Conservation (phyloP, 805 yeast genomes). For the Lipomyces mesembrius region DNA sequence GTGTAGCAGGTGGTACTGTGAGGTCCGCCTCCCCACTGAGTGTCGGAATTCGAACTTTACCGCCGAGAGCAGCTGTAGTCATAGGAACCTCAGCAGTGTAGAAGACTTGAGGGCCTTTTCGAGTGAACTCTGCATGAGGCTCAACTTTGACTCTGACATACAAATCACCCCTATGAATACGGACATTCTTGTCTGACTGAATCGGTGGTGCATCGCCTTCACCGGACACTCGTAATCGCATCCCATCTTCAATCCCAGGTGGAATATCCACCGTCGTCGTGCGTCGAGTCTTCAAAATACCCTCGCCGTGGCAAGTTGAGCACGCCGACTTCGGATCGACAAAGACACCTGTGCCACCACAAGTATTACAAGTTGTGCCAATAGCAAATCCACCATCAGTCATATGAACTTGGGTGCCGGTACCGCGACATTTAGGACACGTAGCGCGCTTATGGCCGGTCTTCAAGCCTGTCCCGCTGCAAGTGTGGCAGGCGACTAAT, state of each 20-base stretch:
- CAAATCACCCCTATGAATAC: constrained; percentile 81
- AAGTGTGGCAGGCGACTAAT: constrained; percentile 73
- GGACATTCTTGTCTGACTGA: constrained; percentile 65
- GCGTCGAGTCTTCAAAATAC: constrained; percentile 70
- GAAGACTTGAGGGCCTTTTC: constrained; percentile 69
- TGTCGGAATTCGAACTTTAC: constrained; percentile 87
- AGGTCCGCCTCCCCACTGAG: constrained; percentile 79
- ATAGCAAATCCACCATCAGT: constrained; percentile 94
- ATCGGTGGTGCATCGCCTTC: constrained; percentile 82
- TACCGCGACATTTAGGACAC: constrained; percentile 87
- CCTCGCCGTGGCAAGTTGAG: constrained; percentile 83
- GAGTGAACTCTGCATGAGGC: constrained; percentile 70
- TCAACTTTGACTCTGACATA: constrained; percentile 78
- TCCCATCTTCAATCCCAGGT: constrained; percentile 84
- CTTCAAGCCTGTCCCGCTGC: constrained; percentile 87
- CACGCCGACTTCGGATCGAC: constrained; percentile 74
- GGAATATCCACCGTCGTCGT: constrained; percentile 85
- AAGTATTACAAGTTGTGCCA: constrained; percentile 87
- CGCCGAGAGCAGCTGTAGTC: constrained; percentile 97
- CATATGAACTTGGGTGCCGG: constrained; percentile 85
- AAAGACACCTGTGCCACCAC: constrained; percentile 87
- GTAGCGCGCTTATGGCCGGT: constrained; percentile 72
- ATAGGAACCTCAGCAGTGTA: constrained; percentile 73
- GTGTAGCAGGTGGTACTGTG: constrained; percentile 84
- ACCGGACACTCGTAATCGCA: constrained; percentile 78